phyloP scores from a whole-genome alignment of 345 rosid genomes.

The Eucalyptus camaldulensis region DNA sequence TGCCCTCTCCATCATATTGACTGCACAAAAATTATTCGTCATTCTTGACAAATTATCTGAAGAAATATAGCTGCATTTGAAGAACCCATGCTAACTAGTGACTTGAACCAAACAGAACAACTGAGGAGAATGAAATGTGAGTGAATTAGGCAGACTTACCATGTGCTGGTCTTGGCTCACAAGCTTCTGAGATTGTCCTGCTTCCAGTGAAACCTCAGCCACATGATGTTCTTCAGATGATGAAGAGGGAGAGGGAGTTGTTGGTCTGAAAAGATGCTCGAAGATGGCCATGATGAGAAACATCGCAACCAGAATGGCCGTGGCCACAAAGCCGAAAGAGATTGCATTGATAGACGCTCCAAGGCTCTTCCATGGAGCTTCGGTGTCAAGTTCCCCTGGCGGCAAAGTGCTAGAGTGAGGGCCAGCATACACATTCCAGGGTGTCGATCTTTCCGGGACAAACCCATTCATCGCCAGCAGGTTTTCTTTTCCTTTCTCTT shows the following conservation, averaged over 20 bases:
- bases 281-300: conserved; percentile 92
- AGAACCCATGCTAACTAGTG: neutral
- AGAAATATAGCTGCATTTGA: neutral
- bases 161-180: conserved; percentile 1
- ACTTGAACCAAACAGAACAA: neutral
- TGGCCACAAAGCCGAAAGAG: conserved; percentile 89
- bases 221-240: conserved; percentile 13
- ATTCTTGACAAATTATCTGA: neutral
- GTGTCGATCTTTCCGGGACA: conserved; percentile 31
- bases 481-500: neutral
- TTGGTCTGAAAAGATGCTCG: conserved; percentile 77
- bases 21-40: neutral
- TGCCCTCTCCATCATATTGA: neutral
- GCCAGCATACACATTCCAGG: conserved; percentile 45
- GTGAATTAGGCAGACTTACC: neutral
- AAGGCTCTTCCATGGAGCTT: conserved; percentile 49
- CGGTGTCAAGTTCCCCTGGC: conserved; percentile 16
- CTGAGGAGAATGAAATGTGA: neutral
- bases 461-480: conserved; percentile 18
- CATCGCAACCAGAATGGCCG: conserved; percentile 84
- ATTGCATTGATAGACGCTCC: conserved; percentile 75
- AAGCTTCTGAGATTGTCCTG: conserved; percentile 13
- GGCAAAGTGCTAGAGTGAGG: conserved; percentile 9
- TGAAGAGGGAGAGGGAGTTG: conserved; percentile 26
- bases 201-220: neutral